Evolutionary conservation across 495 filamentous ascomycete species (phyloP), one percentile per base, ranked within the genome.

Genomic region (Tuber brumale): DNA sequence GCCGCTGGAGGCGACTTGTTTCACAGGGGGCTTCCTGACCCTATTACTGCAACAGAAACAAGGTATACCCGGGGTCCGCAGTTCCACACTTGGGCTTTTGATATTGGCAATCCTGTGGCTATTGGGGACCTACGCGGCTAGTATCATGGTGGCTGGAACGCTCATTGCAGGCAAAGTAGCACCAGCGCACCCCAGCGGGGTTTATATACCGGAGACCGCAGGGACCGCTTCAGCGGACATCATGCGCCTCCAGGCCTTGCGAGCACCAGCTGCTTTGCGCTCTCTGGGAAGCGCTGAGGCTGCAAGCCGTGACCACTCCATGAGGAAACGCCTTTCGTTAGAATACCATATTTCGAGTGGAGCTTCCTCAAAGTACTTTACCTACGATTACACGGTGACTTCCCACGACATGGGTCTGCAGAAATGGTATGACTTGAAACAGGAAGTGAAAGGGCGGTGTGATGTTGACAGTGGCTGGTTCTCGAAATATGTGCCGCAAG

Each of bases 271-370:
- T n/a, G n/a, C 48, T 0, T 23, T 57, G 9, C 48, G 48, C 2
- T 57, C 48, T 57, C 19, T 71, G 37, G 70, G 70, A 21, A 71
- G 70, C 12, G 70, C 70, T 71, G 70, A 71, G 27, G 70, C 70
- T 4, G n/a, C 70, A 39, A 10, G 42, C 19, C 12, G 3, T 12
- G 10, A 14, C 2, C 35, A 39, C 19, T 35, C 70, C 8, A 43
- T 71, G 23, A 21, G 70, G 27, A 3, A 71, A 1, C 27, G 27
- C 14, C 1, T 71, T 2, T 39, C 19, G 10, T 10, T 71, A 1
- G 10, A 71, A 10, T 7, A 9, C 48, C 1, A n/a, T 10, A 23
- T n/a, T n/a, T 1, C 1, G 23, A 23, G 0, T n/a, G 23, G 8
- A 12, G 48, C 9, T 0, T 57, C 48, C 48, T 8, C 8, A 12